Base-by-base conservation (phyloP, 176 grass and related monocot species). In the Aegilops speltoides region DNA sequence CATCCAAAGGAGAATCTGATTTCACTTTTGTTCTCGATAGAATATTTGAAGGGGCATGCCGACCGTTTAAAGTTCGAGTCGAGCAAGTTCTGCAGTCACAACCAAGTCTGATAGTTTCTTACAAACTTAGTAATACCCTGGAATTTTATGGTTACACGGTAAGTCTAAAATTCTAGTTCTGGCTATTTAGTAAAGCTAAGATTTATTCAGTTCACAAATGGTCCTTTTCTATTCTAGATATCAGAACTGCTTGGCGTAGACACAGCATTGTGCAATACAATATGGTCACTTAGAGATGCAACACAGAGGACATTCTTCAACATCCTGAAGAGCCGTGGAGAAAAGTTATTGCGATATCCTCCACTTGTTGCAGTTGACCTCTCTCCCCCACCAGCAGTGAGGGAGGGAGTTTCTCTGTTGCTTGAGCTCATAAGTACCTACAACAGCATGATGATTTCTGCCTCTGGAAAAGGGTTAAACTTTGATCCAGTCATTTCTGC, bases 21-120 rank as follows among this genome's bases (percentile, higher is more conserved):
- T 80, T 94, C 68, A 92, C 91, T 65, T 96, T 91, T 90, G 90
- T 98, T 89, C 88, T 96, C 64, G 92, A 96, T 91, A 94, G 97
- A 92, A 91, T 98, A 91, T 98, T 98, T 86, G 97, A 98, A 91
- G 97, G 97, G 77, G 94, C 97, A 79, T 98, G 97, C 52, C 87
- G 97, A 81, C 97, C 97, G 60, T 98, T 98, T 88, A 98, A 96
- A 92, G 88, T 98, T 81, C 81, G 97, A 89, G 97, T 98, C 64
- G 97, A 98, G 50, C 97, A 98, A 91, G 97, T 98, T 87, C 80
- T 98, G 79, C 97, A 98, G 77, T 96, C 97, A 80, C 97, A 98
- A 50, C 94, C 92, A 91, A 94, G 79, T 83, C 83, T 98, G 48
- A 86, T 94, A 76, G 76, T 98, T 82, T 98, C 94, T 66, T 98